Evolutionary conservation across 1,139 yeast species (phyloP).

Genomic region (Groenewaldozyma auringiensis): DNA sequence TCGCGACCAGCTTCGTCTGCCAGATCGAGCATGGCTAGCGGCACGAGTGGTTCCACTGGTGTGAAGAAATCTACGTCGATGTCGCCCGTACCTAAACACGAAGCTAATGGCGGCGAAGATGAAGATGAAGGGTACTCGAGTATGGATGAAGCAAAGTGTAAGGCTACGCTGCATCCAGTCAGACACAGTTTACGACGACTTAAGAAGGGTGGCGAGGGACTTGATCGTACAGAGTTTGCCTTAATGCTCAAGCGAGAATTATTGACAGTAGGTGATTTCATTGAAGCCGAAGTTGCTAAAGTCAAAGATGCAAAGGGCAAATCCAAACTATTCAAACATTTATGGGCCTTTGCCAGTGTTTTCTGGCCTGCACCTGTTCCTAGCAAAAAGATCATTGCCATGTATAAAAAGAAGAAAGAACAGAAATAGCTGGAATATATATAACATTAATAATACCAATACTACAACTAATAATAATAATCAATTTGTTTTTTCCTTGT

Average conservation of each 20-base stretch:
- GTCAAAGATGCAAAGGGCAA: slow-evolving; percentile 24
- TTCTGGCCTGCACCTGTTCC: slow-evolving; percentile 89
- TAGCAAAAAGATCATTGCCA: slow-evolving; percentile 67
- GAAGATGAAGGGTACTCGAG: slow-evolving; percentile 61
- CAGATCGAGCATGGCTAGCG: not conserved
- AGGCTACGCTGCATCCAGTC: slow-evolving; percentile 60
- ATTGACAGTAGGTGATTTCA: slow-evolving; percentile 71
- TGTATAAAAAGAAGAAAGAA: slow-evolving; percentile 57
- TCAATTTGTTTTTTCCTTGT: too few relatives aligned
- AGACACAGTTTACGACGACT: slow-evolving; percentile 65
- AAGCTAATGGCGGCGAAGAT: slow-evolving; percentile 27
- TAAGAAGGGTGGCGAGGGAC: slow-evolving; percentile 71
- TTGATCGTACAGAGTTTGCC: slow-evolving; percentile 84
- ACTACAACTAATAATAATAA: too few relatives aligned
- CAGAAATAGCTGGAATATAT: not conserved
- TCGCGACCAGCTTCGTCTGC: not conserved
- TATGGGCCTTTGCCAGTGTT: slow-evolving; percentile 85
- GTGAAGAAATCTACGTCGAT: not conserved
- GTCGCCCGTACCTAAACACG: not conserved
- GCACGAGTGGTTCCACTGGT: not conserved
- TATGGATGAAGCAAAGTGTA: slow-evolving; percentile 73
- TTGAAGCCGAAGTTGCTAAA: slow-evolving; percentile 33
- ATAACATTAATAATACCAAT: not conserved
- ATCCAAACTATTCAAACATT: slow-evolving; percentile 49
- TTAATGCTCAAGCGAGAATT: slow-evolving; percentile 64